Conservation (phyloP, 2,329 filamentous ascomycete species). For the Colletotrichum neosansevieriae region DNA sequence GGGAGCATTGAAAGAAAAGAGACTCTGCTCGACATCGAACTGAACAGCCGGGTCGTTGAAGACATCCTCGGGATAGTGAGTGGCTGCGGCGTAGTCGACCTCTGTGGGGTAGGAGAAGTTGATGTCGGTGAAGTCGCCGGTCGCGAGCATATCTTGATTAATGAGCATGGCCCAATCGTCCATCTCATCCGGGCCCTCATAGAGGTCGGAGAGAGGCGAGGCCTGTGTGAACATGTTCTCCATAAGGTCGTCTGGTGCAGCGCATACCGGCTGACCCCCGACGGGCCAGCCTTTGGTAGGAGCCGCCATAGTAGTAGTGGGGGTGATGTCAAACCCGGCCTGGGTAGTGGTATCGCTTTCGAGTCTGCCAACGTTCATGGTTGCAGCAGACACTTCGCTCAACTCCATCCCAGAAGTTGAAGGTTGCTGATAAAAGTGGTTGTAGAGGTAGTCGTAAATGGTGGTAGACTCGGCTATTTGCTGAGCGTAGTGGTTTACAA, state of each 20-base stretch:
- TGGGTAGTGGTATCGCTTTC: slow-evolving; percentile 21
- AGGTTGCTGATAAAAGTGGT: slow-evolving; percentile 19
- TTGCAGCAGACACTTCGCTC: slow-evolving; percentile 21
- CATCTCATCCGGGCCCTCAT: slow-evolving; percentile 26
- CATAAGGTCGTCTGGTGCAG: slow-evolving; percentile 34
- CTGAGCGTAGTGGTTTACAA: slow-evolving; percentile 32
- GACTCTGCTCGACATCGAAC: slow-evolving; percentile 33
- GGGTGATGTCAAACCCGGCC: slow-evolving; percentile 13
- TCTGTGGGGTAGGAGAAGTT: background rate
- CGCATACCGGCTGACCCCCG: slow-evolving; percentile 26
- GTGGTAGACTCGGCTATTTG: slow-evolving; percentile 33
- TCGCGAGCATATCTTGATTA: slow-evolving; percentile 31
- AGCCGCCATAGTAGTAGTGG: slow-evolving; percentile 28
- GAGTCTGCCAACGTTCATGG: slow-evolving; percentile 20
- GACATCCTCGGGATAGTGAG: slow-evolving; percentile 20
- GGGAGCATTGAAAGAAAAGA: slow-evolving; percentile 35
- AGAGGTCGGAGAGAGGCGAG: slow-evolving; percentile 38
- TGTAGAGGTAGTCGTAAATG: slow-evolving; percentile 20
- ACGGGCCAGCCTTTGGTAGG: slow-evolving; percentile 31
- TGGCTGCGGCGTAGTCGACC: background rate
- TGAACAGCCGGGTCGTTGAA: slow-evolving; percentile 26
- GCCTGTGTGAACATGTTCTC: slow-evolving; percentile 17
- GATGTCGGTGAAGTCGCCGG: slow-evolving; percentile 25
- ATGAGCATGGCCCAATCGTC: slow-evolving; percentile 34
- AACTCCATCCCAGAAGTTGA: slow-evolving; percentile 24